phyloP scores from a whole-genome alignment of 495 filamentous ascomycete genomes.

The Physcia stellaris region DNA sequence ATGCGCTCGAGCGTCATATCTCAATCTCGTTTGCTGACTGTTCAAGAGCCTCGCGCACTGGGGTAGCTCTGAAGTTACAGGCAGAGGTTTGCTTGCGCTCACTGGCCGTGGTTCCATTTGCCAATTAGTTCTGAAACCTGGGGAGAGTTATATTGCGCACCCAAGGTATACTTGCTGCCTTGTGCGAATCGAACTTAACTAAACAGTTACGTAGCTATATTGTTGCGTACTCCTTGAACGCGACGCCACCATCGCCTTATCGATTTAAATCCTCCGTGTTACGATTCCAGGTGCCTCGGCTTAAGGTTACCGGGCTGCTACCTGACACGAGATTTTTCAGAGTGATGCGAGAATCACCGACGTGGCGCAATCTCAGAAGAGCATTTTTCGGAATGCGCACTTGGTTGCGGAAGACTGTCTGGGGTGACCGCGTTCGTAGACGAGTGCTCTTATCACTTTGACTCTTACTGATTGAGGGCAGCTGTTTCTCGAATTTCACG shows the following conservation, averaged over 20 bases:
- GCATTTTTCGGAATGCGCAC: slow-evolving; percentile 54
- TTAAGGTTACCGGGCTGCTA: slow-evolving; percentile 38
- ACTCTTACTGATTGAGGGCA: slow-evolving; percentile 15
- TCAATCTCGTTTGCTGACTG: slow-evolving; percentile 25
- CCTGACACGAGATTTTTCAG: slow-evolving; percentile 56
- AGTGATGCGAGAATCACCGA: slow-evolving; percentile 49
- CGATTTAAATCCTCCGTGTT: slow-evolving; percentile 66
- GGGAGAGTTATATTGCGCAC: slow-evolving; percentile 79
- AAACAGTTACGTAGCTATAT: slow-evolving; percentile 46
- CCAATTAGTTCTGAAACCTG: slow-evolving; percentile 58
- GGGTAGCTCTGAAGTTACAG: slow-evolving; percentile 79
- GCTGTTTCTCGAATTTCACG: slow-evolving; percentile 81
- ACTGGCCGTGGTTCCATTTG: slow-evolving; percentile 78
- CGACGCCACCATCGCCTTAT: slow-evolving; percentile 63
- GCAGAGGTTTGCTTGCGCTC: slow-evolving; percentile 73
- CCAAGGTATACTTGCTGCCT: slow-evolving; percentile 38
- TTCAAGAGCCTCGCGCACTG: slow-evolving; percentile 65
- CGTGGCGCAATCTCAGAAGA: slow-evolving; percentile 52
- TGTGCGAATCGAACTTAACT: not conserved
- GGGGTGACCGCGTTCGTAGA: slow-evolving; percentile 65
- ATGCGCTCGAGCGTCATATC: slow-evolving; percentile 10
- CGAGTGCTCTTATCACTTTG: not conserved
- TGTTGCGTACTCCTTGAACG: slow-evolving; percentile 70
- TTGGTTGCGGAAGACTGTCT: slow-evolving; percentile 66
- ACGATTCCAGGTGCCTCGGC: slow-evolving; percentile 62